These are phyloP conservation scores for Raphidocelis subcapitata DNA, from an alignment of 139 green algal species.

Conservation along the genomic window DNA sequence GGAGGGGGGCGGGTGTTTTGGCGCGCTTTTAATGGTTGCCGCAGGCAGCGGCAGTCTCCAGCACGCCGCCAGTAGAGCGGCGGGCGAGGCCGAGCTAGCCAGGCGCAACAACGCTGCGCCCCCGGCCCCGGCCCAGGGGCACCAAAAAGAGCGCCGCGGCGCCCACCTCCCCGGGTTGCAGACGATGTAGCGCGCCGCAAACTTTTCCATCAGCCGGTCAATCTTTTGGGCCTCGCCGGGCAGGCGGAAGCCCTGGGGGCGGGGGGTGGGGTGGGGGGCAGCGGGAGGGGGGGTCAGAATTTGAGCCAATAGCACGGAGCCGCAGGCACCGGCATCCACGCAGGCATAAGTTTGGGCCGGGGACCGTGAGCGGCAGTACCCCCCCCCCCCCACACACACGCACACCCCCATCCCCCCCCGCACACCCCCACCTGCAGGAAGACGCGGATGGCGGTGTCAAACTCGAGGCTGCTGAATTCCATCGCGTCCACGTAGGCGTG, in stretches of 20 bases:
- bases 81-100: neutral
- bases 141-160: no score
- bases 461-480: conserved; percentile 83
- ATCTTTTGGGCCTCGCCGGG: conserved; percentile 99
- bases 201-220: conserved; percentile 99
- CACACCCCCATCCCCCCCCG: neutral
- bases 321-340: neutral
- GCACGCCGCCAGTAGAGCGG: neutral
- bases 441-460: conserved; percentile 90
- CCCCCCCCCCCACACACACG: neutral
- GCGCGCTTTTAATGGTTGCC: neutral
- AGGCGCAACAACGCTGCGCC: neutral
- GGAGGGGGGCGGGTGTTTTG: no score
- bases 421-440: conserved; percentile 48
- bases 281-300: neutral
- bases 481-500: conserved; percentile 95
- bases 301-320: no score
- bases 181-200: conserved; percentile 92
- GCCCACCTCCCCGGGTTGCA: conserved; percentile 77
- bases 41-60: neutral
- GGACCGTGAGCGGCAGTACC: neutral
- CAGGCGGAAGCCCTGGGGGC: conserved; percentile 69
- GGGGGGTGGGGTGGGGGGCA: no score
- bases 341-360: neutral
- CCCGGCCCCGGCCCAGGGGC: neutral